Percentiles rank a stretch among this genome's conserved stretches.
These are phyloP conservation scores for Rutidosis leptorrhynchoides DNA, from an alignment of 129 eudicot genomes.

Conservation along the genomic window DNA sequence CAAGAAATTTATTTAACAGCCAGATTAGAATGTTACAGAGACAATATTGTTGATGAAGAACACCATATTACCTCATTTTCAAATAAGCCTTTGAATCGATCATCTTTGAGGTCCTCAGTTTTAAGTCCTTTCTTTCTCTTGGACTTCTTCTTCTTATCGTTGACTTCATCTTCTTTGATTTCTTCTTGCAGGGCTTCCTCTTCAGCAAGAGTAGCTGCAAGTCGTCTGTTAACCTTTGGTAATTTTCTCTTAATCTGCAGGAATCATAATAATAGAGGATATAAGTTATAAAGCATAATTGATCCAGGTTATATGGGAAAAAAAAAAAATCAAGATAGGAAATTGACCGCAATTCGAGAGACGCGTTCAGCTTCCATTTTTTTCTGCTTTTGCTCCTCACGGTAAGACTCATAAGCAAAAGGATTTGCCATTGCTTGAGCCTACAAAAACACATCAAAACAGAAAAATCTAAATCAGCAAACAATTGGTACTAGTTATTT, in stretches of 20 bases:
- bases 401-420: constrained; percentile 67
- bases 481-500: too few relatives aligned
- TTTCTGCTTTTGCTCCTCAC: constrained; percentile 68
- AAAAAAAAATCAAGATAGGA: background rate
- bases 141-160: constrained; percentile 49
- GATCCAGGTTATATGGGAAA: too few relatives aligned
- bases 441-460: constrained; percentile 35
- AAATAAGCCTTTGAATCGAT: constrained; percentile 53
- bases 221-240: constrained; percentile 70
- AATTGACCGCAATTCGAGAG: constrained; percentile 78
- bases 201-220: constrained; percentile 58
- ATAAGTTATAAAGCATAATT: too few relatives aligned
- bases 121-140: constrained; percentile 85
- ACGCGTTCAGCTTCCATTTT: constrained; percentile 52
- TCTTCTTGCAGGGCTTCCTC: constrained; percentile 71
- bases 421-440: constrained; percentile 80
- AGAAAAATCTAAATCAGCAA: too few relatives aligned
- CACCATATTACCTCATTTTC: constrained; percentile 49
- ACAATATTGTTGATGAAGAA: too few relatives aligned
- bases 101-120: constrained; percentile 62
- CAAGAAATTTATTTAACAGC: too few relatives aligned
- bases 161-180: constrained; percentile 41
- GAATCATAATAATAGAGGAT: too few relatives aligned
- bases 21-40: too few relatives aligned
- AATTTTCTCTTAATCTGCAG: constrained; percentile 74